Conservation (phyloP, 805 yeast species). For the Wickerhamia fluorescens region DNA sequence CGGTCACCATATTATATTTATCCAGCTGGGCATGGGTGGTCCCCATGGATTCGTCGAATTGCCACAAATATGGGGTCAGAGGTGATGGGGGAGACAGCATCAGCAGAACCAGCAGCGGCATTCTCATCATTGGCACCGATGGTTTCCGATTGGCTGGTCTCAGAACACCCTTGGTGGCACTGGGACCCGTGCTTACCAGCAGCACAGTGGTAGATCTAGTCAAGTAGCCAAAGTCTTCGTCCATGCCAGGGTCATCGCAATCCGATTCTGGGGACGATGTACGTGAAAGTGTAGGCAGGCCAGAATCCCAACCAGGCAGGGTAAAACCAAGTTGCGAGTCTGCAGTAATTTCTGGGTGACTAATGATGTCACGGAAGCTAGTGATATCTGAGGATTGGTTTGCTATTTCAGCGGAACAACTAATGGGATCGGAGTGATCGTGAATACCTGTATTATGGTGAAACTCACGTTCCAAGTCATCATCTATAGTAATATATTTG, state of each 20-base stretch:
- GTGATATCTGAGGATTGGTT: no score
- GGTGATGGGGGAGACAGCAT: neutral
- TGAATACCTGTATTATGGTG: no score
- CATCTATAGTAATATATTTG: neutral
- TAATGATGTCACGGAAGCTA: no score
- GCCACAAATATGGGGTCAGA: conserved; percentile 8
- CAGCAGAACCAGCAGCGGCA: conserved; percentile 1
- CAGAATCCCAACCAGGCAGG: no score
- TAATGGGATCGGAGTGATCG: no score
- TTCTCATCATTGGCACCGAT: conserved; percentile 11
- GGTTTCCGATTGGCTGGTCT: conserved; percentile 8
- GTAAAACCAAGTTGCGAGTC: no score
- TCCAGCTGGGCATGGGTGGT: conserved; percentile 11
- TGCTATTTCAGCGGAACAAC: no score
- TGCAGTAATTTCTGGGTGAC: no score
- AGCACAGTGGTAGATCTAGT: conserved; percentile 38
- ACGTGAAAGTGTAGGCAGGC: neutral
- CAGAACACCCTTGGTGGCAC: conserved; percentile 15
- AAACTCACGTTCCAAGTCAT: neutral
- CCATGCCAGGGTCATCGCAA: neutral
- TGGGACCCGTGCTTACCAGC: conserved; percentile 13
- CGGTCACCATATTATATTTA: conserved; percentile 34
- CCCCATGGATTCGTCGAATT: conserved; percentile 14
- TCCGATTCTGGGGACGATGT: neutral
- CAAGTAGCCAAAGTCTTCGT: neutral